Evolutionary conservation across 768 basidiomycete genomes (phyloP).

Genomic region (Cystobasidium ongulense): DNA sequence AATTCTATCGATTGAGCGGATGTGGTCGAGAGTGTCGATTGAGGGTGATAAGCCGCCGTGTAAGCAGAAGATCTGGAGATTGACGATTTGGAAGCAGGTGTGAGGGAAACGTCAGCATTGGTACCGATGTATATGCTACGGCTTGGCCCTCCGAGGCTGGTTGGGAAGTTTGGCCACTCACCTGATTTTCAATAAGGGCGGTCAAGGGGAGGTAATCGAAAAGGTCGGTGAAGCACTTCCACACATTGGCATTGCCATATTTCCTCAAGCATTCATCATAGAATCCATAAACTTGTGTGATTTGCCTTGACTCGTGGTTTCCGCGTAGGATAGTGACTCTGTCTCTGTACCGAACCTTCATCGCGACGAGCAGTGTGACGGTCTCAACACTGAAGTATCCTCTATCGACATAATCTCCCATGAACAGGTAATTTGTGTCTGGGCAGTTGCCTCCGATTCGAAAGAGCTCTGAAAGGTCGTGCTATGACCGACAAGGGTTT

Average conservation of each 20-base stretch:
- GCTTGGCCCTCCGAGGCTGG: not conserved
- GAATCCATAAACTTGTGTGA: conserved; percentile 99
- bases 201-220: conserved; percentile 97
- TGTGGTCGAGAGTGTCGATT: conserved; percentile 98
- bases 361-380: conserved; percentile 88
- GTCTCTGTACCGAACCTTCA: conserved; percentile 96
- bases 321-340: conserved; percentile 95
- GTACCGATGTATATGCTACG: not conserved
- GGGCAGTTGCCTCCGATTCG: conserved; percentile 97
- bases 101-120: not conserved
- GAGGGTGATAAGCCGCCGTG: conserved; percentile 61
- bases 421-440: conserved; percentile 99
- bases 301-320: conserved; percentile 98
- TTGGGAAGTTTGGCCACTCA: conserved; percentile 50
- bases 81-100: not conserved
- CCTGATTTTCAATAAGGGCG: conserved; percentile 97
- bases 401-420: conserved; percentile 96
- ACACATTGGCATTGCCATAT: conserved; percentile 99
- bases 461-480: conserved; percentile 97
- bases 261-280: conserved; percentile 99
- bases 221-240: conserved; percentile 97
- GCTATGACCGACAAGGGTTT: conserved; percentile 52
- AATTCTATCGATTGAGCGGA: conserved; percentile 94
- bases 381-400: conserved; percentile 98
- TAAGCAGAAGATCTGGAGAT: conserved; percentile 10